These are phyloP conservation scores for Dryadomyces sulphureus DNA, from an alignment of 2,329 filamentous ascomycete genomes.

Conservation along the genomic window DNA sequence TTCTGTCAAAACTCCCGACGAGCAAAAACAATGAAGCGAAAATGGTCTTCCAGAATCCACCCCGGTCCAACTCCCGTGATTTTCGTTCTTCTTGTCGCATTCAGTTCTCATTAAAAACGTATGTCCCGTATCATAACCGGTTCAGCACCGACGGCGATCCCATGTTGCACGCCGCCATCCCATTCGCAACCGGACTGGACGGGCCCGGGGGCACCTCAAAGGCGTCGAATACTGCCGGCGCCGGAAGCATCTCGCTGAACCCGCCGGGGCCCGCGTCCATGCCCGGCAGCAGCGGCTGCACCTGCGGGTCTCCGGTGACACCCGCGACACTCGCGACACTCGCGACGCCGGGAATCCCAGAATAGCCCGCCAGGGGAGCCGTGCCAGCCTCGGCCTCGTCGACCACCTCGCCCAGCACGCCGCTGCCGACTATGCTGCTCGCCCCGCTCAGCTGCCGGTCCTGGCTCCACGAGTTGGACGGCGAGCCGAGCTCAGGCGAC, in stretches of 20 bases:
- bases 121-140: not conserved
- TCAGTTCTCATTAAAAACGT: not conserved
- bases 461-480: not conserved
- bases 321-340: too few relatives aligned
- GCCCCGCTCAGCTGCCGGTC: not conserved
- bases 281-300: not conserved
- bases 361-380: not conserved
- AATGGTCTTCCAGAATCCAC: not conserved
- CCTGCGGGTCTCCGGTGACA: too few relatives aligned
- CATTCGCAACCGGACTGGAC: not conserved
- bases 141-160: not conserved
- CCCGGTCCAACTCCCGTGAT: not conserved
- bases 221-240: not conserved
- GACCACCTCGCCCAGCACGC: constrained; percentile 7
- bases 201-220: not conserved
- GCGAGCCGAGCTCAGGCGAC: constrained; percentile 4
- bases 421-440: not conserved
- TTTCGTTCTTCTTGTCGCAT: not conserved
- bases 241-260: constrained; percentile 1
- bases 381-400: not conserved
- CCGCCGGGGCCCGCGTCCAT: too few relatives aligned
- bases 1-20: not conserved
- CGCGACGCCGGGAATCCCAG: not conserved
- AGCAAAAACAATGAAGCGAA: not conserved
- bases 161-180: not conserved